Conservation (phyloP, 2,329 filamentous ascomycete species). For the Mycosphaerella arachidis region DNA sequence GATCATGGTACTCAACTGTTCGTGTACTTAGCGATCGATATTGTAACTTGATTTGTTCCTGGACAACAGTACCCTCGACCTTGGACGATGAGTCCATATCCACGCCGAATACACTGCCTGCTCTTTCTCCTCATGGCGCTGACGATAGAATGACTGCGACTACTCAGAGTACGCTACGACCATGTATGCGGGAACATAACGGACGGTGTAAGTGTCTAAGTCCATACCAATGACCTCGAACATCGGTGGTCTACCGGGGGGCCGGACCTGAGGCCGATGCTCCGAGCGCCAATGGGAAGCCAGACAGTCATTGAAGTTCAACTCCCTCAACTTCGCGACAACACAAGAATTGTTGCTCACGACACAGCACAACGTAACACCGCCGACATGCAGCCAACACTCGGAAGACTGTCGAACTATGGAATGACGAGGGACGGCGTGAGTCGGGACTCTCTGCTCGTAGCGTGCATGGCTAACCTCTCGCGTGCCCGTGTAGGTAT, state of each 20-base stretch:
- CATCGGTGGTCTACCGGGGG: neutral
- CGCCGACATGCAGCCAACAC: slow-evolving; percentile 30
- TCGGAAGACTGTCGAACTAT: slow-evolving; percentile 4
- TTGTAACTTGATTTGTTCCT: too few species aligned
- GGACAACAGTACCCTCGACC: slow-evolving; percentile 27
- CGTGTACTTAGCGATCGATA: slow-evolving; percentile 7
- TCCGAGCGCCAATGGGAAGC: neutral
- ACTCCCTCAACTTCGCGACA: neutral
- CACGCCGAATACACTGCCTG: slow-evolving; percentile 21
- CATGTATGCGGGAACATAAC: neutral
- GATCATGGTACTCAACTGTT: slow-evolving; percentile 92
- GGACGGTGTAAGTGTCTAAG: neutral
- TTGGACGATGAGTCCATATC: slow-evolving; percentile 44
- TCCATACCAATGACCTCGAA: neutral
- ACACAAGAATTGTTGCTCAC: neutral
- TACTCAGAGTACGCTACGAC: neutral
- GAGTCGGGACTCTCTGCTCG: neutral
- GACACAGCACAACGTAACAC: neutral
- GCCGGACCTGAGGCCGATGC: too few species aligned
- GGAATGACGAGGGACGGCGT: neutral
- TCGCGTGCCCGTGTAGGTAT: too few species aligned
- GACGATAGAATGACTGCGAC: slow-evolving; percentile 4
- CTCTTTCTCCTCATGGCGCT: slow-evolving; percentile 26
- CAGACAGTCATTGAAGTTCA: too few species aligned
- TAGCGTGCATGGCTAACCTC: too few species aligned